Evolutionary conservation across 208 protist genomes (phyloP).

Genomic region (Leishmania lainsoni): DNA sequence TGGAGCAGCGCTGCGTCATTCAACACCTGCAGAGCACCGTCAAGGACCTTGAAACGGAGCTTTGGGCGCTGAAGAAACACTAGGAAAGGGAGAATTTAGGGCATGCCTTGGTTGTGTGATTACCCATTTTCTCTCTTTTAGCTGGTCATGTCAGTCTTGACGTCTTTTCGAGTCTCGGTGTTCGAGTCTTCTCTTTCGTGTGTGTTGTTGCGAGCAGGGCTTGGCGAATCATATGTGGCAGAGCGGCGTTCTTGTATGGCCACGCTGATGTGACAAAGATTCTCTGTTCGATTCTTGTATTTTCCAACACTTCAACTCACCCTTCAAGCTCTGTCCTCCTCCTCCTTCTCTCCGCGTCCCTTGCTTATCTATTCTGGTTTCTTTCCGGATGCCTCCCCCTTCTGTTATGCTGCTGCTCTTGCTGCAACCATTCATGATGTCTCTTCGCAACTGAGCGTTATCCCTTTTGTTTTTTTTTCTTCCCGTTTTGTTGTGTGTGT

Average conservation of each 20-base stretch:
- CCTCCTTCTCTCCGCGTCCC: background rate
- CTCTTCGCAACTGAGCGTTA: background rate
- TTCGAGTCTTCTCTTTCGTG: background rate
- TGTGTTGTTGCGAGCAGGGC: background rate
- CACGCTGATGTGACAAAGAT: too few species aligned
- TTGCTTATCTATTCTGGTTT: background rate
- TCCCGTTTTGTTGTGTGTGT: background rate
- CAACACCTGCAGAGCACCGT: constrained; percentile 28
- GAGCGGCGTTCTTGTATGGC: background rate
- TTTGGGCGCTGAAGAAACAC: constrained; percentile 32
- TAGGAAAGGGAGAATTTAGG: background rate
- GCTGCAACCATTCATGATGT: background rate
- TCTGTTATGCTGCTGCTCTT: background rate
- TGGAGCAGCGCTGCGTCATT: constrained; percentile 36
- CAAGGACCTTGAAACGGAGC: constrained; percentile 19
- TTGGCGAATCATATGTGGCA: background rate
- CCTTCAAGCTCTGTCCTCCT: background rate
- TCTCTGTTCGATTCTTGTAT: background rate
- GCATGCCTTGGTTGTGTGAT: background rate
- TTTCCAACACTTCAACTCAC: background rate
- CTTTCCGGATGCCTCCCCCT: background rate
- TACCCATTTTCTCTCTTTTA: background rate
- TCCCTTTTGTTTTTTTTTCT: background rate
- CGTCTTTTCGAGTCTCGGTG: background rate
- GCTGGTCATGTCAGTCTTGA: background rate